Evolutionary conservation across 2,329 filamentous ascomycete species (phyloP).

Genomic region (Pseudogymnoascus sp.): DNA sequence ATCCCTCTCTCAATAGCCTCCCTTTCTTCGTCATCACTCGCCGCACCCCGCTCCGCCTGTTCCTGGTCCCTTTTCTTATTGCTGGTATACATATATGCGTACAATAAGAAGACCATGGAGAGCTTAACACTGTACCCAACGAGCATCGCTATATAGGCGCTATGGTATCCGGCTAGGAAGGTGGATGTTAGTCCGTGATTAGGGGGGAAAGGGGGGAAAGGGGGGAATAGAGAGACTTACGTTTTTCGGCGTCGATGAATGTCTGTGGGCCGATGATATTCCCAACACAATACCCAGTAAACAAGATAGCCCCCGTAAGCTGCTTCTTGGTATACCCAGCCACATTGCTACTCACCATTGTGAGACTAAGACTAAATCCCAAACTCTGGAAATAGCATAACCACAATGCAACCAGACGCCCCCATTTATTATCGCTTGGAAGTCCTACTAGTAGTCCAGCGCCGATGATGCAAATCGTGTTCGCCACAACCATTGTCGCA

Average conservation of each 20-base stretch:
- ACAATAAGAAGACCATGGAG: constrained; percentile 43
- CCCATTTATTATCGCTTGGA: constrained; percentile 48
- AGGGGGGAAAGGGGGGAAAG: neutral
- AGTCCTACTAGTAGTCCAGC: constrained; percentile 47
- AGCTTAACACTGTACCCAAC: constrained; percentile 51
- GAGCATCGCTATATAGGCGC: constrained; percentile 40
- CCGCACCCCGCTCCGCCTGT: constrained; percentile 25
- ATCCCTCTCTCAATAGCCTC: constrained; percentile 49
- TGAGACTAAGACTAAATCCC: constrained; percentile 48
- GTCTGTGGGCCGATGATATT: constrained; percentile 45
- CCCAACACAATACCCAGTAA: constrained; percentile 48
- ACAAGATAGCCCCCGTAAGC: constrained; percentile 44
- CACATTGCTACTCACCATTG: constrained; percentile 47
- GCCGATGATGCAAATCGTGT: constrained; percentile 49
- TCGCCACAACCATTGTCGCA: constrained; percentile 50
- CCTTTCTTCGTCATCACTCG: constrained; percentile 39
- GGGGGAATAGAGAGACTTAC: constrained; percentile 19
- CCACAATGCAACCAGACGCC: constrained; percentile 51
- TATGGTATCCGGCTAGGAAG: constrained; percentile 30
- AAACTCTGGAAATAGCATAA: constrained; percentile 49
- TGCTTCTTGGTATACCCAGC: constrained; percentile 52
- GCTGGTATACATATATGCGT: constrained; percentile 48
- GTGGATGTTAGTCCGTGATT: constrained; percentile 18
- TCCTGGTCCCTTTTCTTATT: constrained; percentile 50
- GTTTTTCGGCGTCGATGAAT: constrained; percentile 25